Conservation (phyloP, 2,329 filamentous ascomycete genomes). For the Cordyceps fumosorosea region DNA sequence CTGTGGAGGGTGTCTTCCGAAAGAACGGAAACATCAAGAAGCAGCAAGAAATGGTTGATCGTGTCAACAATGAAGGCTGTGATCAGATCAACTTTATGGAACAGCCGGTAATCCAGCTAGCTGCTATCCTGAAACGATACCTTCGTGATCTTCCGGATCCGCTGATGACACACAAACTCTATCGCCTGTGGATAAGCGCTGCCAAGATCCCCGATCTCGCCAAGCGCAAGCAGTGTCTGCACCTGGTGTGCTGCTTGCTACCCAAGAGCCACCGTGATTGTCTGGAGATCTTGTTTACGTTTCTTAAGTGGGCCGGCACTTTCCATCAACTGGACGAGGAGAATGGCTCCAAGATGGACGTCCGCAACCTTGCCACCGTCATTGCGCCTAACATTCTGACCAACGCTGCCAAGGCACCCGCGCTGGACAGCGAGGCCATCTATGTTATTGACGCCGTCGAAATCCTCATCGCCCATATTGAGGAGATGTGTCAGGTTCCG, state of each 20-base stretch:
- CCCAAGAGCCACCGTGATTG: slow-evolving; percentile 90
- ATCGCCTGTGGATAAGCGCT: slow-evolving; percentile 81
- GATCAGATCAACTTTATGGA: slow-evolving; percentile 80
- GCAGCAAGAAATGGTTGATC: slow-evolving; percentile 75
- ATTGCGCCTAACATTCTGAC: slow-evolving; percentile 94
- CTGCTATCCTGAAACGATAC: slow-evolving; percentile 91
- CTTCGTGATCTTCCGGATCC: slow-evolving; percentile 91
- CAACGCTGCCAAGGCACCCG: slow-evolving; percentile 56
- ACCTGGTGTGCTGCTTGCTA: slow-evolving; percentile 84
- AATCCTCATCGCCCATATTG: slow-evolving; percentile 84
- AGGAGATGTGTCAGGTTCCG: slow-evolving; percentile 95
- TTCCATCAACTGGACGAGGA: slow-evolving; percentile 98
- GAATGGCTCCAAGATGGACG: slow-evolving; percentile 96
- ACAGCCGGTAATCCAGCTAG: slow-evolving; percentile 88
- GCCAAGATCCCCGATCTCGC: slow-evolving; percentile 81
- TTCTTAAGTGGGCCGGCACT: slow-evolving; percentile 94
- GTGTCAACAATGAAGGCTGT: slow-evolving; percentile 79
- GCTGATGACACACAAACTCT: slow-evolving; percentile 89
- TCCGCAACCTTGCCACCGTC: slow-evolving; percentile 93
- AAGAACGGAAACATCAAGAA: slow-evolving; percentile 99
- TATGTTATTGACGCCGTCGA: slow-evolving; percentile 89
- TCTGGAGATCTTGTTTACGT: slow-evolving; percentile 90
- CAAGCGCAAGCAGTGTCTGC: slow-evolving; percentile 75
- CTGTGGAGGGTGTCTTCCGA: slow-evolving; percentile 94
- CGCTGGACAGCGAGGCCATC: slow-evolving; percentile 82